Base-by-base conservation (phyloP, 2,329 filamentous ascomycete species). In the Shiraia bambusicola region DNA sequence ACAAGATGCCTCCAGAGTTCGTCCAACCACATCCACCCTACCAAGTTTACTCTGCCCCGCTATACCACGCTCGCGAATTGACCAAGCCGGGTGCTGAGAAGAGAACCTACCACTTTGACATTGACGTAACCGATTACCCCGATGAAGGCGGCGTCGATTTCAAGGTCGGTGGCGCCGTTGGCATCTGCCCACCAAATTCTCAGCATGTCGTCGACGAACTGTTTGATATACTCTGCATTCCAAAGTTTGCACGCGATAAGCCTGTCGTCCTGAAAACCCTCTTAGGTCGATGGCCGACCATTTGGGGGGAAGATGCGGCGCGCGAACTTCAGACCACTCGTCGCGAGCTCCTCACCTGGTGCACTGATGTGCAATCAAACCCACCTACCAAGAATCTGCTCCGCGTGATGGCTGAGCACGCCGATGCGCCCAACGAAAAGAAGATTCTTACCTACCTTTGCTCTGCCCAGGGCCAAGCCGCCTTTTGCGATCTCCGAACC, bases 11-110 rank as follows among this genome's bases (percentile, higher is more conserved):
- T 13, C 93, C 93, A 6, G 78, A 77, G 45, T 98, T 91, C 61
- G 91, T 98, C 39, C 89, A 95, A 66, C 93, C 93, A 17, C 93
- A 98, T 67, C 89, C 89, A 42, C 93, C 93, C 0, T 93, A 95
- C 70, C 79, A 92, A 53, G 90, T 97, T 47, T 95, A 87, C 70
- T 86, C 90, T 1, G 91, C 92, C n/a, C 88, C 84, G 50, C 81
- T 98, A 33, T 86, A 89, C 69, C 84, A 84, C 58, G 82, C 89
- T 2, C 85, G 93, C 41, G 90, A 95, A 70, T 74, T 98, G 64
- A 98, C 93, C 10, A 86, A 82, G 65, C 76, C 81, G 16, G 92
- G 92, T 15, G 93, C 93, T 4, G 89, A 95, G 76, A 98, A 98
- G 80, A 81, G 92, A 47, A 98, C 93, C 0, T 95, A 92, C 68